Evolutionary conservation across 2,329 filamentous ascomycete species (phyloP), one percentile per base, ranked within the genome.

Genomic region (Colletotrichum coccodes): DNA sequence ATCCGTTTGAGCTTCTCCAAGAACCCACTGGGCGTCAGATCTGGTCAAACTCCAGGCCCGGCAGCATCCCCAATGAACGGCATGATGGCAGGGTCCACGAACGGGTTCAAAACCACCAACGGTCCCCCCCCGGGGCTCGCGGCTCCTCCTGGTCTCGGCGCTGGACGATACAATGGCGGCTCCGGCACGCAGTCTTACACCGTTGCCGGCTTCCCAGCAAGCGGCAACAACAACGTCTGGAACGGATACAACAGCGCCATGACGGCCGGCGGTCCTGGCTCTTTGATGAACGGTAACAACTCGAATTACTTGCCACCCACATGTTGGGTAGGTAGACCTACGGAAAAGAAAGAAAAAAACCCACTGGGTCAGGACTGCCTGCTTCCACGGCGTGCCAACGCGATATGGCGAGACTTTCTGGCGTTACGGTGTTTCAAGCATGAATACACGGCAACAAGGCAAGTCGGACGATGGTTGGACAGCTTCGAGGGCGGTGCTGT

Each of bases 1-100:
- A 98, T 99, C 75, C 91, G 96, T 28, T 85, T 99, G 64, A 97
- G 94, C 80, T 99, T 98, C 80, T 98, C 95, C 34, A 98, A 98
- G 84, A 98, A 98, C 75, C 96, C 96, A 0, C 87, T 98, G 2
- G 96, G 96, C 26, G 95, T 98, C 32, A 92, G 96, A 52, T 94
- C 93, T 2, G 90, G 90, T 30, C 94, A 95, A 75, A 85, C 82
- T n/a, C 76, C 84, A 9, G 81, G 80, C 30, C 81, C 85, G 64
- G 75, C 77, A 30, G 76, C 76, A 6, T 74, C 78, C 5, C 87
- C 87, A 36, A 89, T 90, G 77, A 89, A 85, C 72, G 90, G 86
- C 28, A 84, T 89, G 71, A 87, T 89, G 75, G 78, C 82, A 28
- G 82, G 81, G 38, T 79, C 85, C 18, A 85, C 83, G 28, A 87